Percentiles rank a stretch among this genome's conserved stretches.
Evolutionary conservation across 208 protist species (phyloP).

Genomic region (Acanthamoeba lenticulata): DNA sequence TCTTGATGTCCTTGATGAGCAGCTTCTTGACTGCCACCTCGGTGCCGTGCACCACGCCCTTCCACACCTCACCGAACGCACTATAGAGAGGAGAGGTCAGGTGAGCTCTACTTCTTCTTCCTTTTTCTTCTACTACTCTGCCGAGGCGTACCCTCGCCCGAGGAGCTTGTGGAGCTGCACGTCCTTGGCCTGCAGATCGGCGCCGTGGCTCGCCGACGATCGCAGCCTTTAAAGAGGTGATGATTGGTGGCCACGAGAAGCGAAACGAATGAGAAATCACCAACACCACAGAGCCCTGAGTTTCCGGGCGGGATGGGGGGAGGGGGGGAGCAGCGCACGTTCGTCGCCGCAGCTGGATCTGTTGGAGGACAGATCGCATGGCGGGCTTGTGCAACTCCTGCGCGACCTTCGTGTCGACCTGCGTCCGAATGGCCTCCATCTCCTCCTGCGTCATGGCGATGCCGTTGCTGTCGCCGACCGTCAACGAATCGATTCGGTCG

Average conservation of each 20-base stretch:
- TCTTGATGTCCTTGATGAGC: conserved; percentile 33
- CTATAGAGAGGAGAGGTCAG: not conserved
- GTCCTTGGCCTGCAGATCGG: conserved; percentile 39
- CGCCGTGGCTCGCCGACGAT: not conserved
- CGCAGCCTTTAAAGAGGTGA: too few relatives aligned
- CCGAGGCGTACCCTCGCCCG: conserved; percentile 12
- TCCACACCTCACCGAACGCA: conserved; percentile 57
- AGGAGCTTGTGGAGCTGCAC: conserved; percentile 49
- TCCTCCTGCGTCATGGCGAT: conserved; percentile 21
- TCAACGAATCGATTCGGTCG: not conserved
- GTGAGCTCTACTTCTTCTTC: not conserved
- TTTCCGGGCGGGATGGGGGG: too few relatives aligned
- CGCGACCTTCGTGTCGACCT: conserved; percentile 55
- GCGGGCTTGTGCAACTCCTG: conserved; percentile 49
- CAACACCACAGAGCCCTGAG: too few relatives aligned
- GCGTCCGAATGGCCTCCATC: conserved; percentile 27
- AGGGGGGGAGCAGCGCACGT: not conserved
- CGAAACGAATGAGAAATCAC: too few relatives aligned
- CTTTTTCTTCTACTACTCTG: too few relatives aligned
- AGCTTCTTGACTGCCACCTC: conserved; percentile 64
- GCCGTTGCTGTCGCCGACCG: not conserved
- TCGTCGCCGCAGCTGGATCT: conserved; percentile 8
- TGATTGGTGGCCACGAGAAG: too few relatives aligned
- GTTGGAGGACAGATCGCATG: conserved; percentile 32
- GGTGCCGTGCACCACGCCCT: conserved; percentile 43